Evolutionary conservation across 2,329 filamentous ascomycete species (phyloP).

Genomic region (Verticillium tricorpus): DNA sequence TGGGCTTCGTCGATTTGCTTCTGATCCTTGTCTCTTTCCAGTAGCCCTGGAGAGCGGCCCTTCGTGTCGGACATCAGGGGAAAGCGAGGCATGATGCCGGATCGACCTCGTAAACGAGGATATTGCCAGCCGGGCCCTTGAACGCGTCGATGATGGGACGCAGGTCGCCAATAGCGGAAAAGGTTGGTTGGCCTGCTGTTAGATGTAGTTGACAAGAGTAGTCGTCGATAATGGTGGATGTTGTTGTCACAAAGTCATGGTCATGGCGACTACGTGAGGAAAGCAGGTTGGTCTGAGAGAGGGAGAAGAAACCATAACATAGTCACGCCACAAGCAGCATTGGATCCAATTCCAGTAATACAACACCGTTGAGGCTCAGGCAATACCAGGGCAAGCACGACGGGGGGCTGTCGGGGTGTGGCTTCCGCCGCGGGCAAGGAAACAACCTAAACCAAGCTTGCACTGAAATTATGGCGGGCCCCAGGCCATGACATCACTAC

Average conservation of each 20-base stretch:
- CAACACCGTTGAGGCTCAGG: not conserved
- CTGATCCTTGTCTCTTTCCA: not conserved
- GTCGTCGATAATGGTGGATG: not conserved
- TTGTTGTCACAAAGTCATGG: not conserved
- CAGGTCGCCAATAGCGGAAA: not conserved
- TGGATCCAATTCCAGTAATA: not conserved
- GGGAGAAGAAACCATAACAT: no score
- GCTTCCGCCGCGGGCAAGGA: not conserved
- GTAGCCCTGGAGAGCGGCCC: not conserved
- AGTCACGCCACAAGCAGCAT: not conserved
- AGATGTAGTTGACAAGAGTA: not conserved
- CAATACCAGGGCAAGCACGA: not conserved
- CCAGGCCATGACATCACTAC: conserved; percentile 4
- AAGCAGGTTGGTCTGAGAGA: not conserved
- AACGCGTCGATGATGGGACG: no score
- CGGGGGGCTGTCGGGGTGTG: not conserved
- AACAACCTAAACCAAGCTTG: not conserved
- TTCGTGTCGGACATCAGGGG: not conserved
- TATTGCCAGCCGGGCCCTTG: no score
- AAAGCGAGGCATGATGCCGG: not conserved
- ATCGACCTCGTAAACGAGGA: not conserved
- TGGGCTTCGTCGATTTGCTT: not conserved
- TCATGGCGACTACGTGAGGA: not conserved
- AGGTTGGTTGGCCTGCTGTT: not conserved
- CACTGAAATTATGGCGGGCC: not conserved